Conservation (phyloP, 179 eudicot genomes). For the Beta corolliflora region DNA sequence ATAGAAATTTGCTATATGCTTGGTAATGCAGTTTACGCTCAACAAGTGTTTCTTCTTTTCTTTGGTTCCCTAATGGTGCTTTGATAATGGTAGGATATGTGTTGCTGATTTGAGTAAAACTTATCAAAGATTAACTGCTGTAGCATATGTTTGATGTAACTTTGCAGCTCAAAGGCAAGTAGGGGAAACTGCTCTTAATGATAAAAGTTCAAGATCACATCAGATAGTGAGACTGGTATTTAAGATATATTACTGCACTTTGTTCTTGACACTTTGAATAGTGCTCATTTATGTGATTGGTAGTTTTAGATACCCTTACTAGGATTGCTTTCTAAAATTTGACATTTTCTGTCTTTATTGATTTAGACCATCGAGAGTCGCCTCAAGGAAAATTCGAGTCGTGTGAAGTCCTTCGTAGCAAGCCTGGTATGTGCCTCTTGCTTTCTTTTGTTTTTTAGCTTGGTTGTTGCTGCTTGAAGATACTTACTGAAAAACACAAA, state of each 20-base stretch:
- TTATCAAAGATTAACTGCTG: neutral
- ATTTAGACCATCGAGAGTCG: slow-evolving; percentile 79
- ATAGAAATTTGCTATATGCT: no score
- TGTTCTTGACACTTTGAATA: neutral
- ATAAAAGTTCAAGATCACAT: slow-evolving; percentile 93
- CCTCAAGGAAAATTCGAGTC: slow-evolving; percentile 64
- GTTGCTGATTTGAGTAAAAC: neutral
- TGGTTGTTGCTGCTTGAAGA: neutral
- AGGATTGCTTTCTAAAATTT: slow-evolving; percentile 4
- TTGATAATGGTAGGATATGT: neutral
- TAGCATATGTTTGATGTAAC: slow-evolving; percentile 3
- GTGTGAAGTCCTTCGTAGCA: slow-evolving; percentile 80
- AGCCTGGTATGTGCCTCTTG: slow-evolving; percentile 60
- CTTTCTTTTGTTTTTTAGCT: slow-evolving; percentile 7
- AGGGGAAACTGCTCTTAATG: slow-evolving; percentile 94
- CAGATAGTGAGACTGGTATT: slow-evolving; percentile 86
- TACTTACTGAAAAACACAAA: neutral
- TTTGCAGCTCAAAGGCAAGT: slow-evolving; percentile 92
- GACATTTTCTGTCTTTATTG: slow-evolving; percentile 8
- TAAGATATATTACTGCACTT: neutral
- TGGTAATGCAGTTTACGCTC: neutral
- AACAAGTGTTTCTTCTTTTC: neutral
- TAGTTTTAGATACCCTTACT: neutral
- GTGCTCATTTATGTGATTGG: neutral
- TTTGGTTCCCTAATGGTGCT: neutral